Percentiles rank a stretch among this genome's conserved stretches.
These are phyloP conservation scores for Berkeleyomyces rouxiae DNA, from an alignment of 2,329 filamentous ascomycete genomes.

Conservation along the genomic window DNA sequence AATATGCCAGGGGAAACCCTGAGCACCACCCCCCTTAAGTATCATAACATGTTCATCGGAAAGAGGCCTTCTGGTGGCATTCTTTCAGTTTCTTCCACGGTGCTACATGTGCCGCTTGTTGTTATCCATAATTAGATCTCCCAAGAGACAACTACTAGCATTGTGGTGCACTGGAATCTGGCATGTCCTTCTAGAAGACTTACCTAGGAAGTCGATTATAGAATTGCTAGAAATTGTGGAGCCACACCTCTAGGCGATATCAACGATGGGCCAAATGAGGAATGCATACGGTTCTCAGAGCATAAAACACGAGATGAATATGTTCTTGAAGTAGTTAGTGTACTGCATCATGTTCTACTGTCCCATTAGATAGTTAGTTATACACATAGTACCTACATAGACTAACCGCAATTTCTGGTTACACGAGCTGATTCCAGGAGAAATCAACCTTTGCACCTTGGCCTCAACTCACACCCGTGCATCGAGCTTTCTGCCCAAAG, in stretches of 20 bases:
- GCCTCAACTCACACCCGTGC: background rate
- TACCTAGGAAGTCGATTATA: background rate
- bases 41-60: background rate
- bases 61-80: background rate
- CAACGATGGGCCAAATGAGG: no score
- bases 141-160: background rate
- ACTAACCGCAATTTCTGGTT: no score
- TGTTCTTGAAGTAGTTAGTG: no score
- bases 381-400: no score
- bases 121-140: background rate
- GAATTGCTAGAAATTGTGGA: background rate
- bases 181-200: background rate
- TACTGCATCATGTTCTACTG: no score
- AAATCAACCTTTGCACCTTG: no score
- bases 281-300: no score
- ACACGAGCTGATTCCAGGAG: no score
- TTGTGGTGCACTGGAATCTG: background rate
- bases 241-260: background rate
- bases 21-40: background rate
- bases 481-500: background rate
- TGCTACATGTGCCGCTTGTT: no score
- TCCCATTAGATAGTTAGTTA: no score
- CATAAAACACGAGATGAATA: no score
- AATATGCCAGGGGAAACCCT: background rate
- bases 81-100: no score